A percentile compares a stretch with the other conserved stretches of the same genome.
These are phyloP conservation scores for Hypericum perforatum DNA, from an alignment of 345 rosid genomes.

Conservation along the genomic window DNA sequence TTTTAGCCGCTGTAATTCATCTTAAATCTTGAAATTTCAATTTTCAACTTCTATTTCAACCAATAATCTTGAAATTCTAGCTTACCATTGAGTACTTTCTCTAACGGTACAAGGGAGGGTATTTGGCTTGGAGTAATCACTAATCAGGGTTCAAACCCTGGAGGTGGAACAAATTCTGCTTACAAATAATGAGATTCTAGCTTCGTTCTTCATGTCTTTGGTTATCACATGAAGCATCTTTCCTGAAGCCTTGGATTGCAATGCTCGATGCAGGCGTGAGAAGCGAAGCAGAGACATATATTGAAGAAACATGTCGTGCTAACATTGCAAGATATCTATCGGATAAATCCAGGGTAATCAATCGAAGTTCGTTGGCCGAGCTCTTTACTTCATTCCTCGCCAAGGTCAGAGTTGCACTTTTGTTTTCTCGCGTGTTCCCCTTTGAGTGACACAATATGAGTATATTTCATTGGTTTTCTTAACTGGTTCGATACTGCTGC, in stretches of 20 bases:
- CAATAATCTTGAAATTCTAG: too few species aligned
- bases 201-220: too few species aligned
- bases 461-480: too few species aligned
- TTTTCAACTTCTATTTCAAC: too few species aligned
- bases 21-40: too few species aligned
- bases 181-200: too few species aligned
- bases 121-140: too few species aligned
- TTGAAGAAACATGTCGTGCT: constrained; percentile 36
- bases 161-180: too few species aligned
- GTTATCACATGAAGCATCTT: neutral
- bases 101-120: too few species aligned
- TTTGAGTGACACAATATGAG: neutral
- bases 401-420: constrained; percentile 33
- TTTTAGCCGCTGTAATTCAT: too few species aligned
- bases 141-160: too few species aligned
- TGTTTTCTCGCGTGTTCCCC: neutral
- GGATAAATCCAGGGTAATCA: constrained; percentile 28
- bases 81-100: too few species aligned
- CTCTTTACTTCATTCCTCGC: constrained; percentile 63
- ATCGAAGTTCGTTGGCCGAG: constrained; percentile 59
- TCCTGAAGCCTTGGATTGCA: neutral
- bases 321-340: constrained; percentile 49
- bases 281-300: constrained; percentile 48
- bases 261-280: constrained; percentile 47
- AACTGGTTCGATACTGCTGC: constrained; percentile 3